Evolutionary conservation across 495 filamentous ascomycete species (phyloP).

Genomic region (Aspergillus incahuasiensis): DNA sequence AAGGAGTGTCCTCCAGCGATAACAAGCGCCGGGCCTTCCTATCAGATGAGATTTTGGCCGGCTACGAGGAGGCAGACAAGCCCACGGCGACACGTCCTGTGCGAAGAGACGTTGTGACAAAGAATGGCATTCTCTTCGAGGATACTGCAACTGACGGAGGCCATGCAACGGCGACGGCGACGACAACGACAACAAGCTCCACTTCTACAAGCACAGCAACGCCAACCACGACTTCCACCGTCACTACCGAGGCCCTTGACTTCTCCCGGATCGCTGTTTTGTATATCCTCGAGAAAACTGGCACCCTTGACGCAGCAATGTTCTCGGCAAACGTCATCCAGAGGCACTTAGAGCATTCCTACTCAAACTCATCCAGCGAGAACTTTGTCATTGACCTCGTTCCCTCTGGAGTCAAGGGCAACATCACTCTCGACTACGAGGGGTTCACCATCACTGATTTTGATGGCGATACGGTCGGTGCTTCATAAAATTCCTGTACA

Average conservation of each 20-base stretch:
- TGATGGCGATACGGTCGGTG: slow-evolving; percentile 39
- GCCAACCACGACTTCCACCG: slow-evolving; percentile 11
- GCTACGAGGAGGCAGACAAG: not conserved
- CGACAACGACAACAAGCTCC: slow-evolving; percentile 14
- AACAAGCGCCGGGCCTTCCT: slow-evolving; percentile 26
- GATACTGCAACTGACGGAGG: slow-evolving; percentile 13
- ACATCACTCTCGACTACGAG: slow-evolving; percentile 39
- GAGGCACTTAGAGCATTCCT: slow-evolving; percentile 28
- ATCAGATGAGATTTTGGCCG: slow-evolving; percentile 7
- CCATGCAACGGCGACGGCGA: slow-evolving; percentile 7
- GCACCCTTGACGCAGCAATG: slow-evolving; percentile 31
- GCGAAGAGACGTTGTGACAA: slow-evolving; percentile 33
- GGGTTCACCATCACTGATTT: slow-evolving; percentile 38
- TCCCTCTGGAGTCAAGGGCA: slow-evolving; percentile 21
- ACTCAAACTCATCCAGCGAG: slow-evolving; percentile 16
- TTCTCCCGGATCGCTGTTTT: slow-evolving; percentile 47
- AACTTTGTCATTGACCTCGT: slow-evolving; percentile 16
- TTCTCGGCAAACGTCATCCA: slow-evolving; percentile 33
- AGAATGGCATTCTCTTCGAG: slow-evolving; percentile 43
- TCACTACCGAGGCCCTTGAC: slow-evolving; percentile 30
- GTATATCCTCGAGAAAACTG: slow-evolving; percentile 48
- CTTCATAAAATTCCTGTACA: slow-evolving; percentile 12
- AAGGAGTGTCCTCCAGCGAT: slow-evolving; percentile 37
- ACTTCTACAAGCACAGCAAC: slow-evolving; percentile 18
- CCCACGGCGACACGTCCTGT: slow-evolving; percentile 25